Evolutionary conservation across 1,139 yeast species (phyloP), one percentile per base, ranked within the genome.

Genomic region (Blastobotrys malaysiensis): DNA sequence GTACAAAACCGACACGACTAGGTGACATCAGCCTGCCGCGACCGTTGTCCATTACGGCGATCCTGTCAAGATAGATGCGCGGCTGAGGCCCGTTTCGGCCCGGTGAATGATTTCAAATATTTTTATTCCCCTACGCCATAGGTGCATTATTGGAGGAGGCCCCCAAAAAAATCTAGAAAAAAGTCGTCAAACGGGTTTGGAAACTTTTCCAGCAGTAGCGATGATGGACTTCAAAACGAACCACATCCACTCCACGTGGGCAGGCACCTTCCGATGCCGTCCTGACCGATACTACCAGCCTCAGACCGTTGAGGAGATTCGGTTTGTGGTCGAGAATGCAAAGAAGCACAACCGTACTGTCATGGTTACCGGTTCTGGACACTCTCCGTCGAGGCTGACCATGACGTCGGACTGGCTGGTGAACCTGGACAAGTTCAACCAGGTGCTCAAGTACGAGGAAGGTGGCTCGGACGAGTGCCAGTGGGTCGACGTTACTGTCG

Each of bases 351-450:
- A 77, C 18, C 85, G 82, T 61, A 88, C 96, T 16, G 74, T 93
- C 56, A 86, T 88, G 78, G 82, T 89, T 1, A 93, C 88, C 7
- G 99, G 99, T 0, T 84, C 96, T 0, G 97, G 97, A 31, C 98
- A 93, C 68, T 90, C 98, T 5, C 99, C 99, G 0, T 86, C 95
- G 49, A 91, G 84, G 65, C 73, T 93, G 71, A 89, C 97, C 51
- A 86, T 90, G 86, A 87, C 97, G 1, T 72, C 73, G 27, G 95
- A 88, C 56, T 91, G 97, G 97, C 73, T 93, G 45, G 81, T 96
- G 61, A 91, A 88, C 68, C 77, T 93, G 65, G 99, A 93, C 71
- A 81, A 81, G 59, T 79, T 87, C 69, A 81, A 83, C 67, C 66
- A 69, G 21, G 69, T 73, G 22, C 70, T 79, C 56, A 77, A 78